Evolutionary conservation across 306 rosid genomes (phyloP).

Genomic region (Vicia faba): DNA sequence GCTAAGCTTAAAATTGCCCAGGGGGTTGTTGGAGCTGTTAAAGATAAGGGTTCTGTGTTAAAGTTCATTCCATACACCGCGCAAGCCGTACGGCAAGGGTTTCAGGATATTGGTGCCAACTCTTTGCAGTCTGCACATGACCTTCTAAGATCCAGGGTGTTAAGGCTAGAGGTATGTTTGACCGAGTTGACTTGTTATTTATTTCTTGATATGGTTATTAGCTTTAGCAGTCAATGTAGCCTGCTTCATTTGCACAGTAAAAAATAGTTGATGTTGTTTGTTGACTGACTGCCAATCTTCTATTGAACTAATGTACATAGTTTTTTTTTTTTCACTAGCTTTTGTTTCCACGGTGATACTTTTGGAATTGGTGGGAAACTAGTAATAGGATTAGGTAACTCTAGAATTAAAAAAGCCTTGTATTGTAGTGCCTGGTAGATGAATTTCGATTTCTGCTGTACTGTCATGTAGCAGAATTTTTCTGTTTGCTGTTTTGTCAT

Average conservation of each 20-base stretch:
- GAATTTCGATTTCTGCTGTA: too few relatives aligned
- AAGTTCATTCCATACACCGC: slow-evolving; percentile 86
- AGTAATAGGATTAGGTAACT: slow-evolving; percentile 11
- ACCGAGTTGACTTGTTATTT: slow-evolving; percentile 2
- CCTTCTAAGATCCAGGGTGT: slow-evolving; percentile 65
- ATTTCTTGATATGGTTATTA: slow-evolving; percentile 20
- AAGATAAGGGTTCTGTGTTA: slow-evolving; percentile 90
- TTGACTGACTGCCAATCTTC: slow-evolving; percentile 9
- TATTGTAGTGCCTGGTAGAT: not conserved
- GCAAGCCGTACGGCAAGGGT: slow-evolving; percentile 98
- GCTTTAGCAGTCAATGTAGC: not conserved
- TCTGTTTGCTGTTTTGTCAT: too few relatives aligned
- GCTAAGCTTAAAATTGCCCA: slow-evolving; percentile 92
- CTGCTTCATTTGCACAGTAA: slow-evolving; percentile 8
- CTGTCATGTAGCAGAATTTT: too few relatives aligned
- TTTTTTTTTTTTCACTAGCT: not conserved
- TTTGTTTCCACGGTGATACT: not conserved
- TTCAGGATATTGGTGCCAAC: slow-evolving; percentile 94
- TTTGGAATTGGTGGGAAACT: not conserved
- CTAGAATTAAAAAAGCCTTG: not conserved
- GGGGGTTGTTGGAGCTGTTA: slow-evolving; percentile 94
- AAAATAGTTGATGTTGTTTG: slow-evolving; percentile 11
- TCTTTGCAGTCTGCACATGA: slow-evolving; percentile 87
- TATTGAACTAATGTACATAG: not conserved
- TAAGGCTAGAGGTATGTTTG: slow-evolving; percentile 83